A percentile compares a stretch with the other conserved stretches of the same genome.
phyloP scores from a whole-genome alignment of 2,329 filamentous ascomycete genomes.

The Anthostomella pinea region DNA sequence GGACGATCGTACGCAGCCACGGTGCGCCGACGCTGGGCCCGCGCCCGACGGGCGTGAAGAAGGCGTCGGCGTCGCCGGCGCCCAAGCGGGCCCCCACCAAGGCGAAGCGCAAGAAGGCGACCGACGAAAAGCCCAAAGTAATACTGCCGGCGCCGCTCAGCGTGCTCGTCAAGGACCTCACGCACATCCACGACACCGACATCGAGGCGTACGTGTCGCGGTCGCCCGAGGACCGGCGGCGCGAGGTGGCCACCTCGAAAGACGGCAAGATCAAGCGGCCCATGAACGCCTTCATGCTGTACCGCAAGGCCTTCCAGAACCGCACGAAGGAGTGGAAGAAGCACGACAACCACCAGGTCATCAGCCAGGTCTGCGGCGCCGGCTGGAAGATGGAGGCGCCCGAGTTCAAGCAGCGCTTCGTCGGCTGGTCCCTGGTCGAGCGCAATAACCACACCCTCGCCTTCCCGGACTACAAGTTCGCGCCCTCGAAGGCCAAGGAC shows the following conservation, averaged over 20 bases:
- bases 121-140: slow-evolving; percentile 35
- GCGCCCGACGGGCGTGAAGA: slow-evolving; percentile 31
- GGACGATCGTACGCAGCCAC: slow-evolving; percentile 25
- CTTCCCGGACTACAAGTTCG: slow-evolving; percentile 92
- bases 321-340: slow-evolving; percentile 76
- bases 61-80: slow-evolving; percentile 35
- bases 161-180: slow-evolving; percentile 62
- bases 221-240: slow-evolving; percentile 59
- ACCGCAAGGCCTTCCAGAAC: slow-evolving; percentile 88
- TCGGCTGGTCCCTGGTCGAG: slow-evolving; percentile 74
- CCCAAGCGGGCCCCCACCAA: too few species aligned
- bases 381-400: slow-evolving; percentile 82
- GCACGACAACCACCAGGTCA: slow-evolving; percentile 90
- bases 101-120: slow-evolving; percentile 40
- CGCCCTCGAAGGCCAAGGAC: slow-evolving; percentile 67
- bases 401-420: slow-evolving; percentile 72
- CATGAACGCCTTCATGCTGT: slow-evolving; percentile 98
- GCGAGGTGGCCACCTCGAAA: slow-evolving; percentile 68
- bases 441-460: slow-evolving; percentile 80
- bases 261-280: slow-evolving; percentile 79
- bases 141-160: slow-evolving; percentile 67
- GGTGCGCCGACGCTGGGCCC: slow-evolving; percentile 26
- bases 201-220: slow-evolving; percentile 80
- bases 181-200: slow-evolving; percentile 64
- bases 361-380: slow-evolving; percentile 81